A percentile compares a stretch with the other conserved stretches of the same genome.
Evolutionary conservation across 2,329 filamentous ascomycete genomes (phyloP).

Genomic region (Alternaria angustiovoidea): DNA sequence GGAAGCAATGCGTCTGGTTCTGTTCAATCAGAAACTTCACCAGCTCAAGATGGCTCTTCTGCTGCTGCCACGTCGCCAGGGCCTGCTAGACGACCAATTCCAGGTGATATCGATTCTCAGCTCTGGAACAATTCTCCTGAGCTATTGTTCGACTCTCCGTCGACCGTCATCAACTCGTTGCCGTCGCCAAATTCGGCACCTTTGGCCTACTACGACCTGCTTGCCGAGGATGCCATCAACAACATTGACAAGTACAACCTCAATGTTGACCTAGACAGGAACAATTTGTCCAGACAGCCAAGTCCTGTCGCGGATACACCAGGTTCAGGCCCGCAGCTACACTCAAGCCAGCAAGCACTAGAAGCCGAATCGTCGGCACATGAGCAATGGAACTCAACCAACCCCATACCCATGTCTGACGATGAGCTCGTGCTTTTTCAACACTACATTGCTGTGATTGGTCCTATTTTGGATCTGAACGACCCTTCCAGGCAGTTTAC

Average conservation of each 20-base stretch:
- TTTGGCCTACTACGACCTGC: constrained; percentile 59
- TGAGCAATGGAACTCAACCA: constrained; percentile 38
- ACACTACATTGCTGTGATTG: constrained; percentile 50
- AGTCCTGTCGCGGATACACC: constrained; percentile 32
- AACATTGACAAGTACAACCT: constrained; percentile 45
- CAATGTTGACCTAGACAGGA: constrained; percentile 43
- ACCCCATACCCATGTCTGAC: constrained; percentile 40
- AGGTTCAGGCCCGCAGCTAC: constrained; percentile 24
- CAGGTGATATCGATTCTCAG: constrained; percentile 30
- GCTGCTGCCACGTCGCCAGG: constrained; percentile 25
- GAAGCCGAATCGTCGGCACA: constrained; percentile 17
- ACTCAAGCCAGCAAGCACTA: constrained; percentile 9
- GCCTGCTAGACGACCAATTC: constrained; percentile 25
- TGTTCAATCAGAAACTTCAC: constrained; percentile 18
- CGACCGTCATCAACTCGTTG: constrained; percentile 42
- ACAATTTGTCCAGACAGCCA: constrained; percentile 34
- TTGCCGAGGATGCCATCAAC: constrained; percentile 55
- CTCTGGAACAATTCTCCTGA: constrained; percentile 40
- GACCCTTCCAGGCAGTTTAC: constrained; percentile 53
- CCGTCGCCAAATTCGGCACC: constrained; percentile 56
- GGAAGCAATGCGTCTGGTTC: constrained; percentile 23
- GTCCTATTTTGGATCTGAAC: constrained; percentile 55
- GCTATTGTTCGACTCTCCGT: constrained; percentile 42
- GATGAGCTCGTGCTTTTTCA: constrained; percentile 52
- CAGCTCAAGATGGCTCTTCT: constrained; percentile 22